Percentiles rank a stretch among this genome's conserved stretches.
phyloP scores from a whole-genome alignment of 768 basidiomycete species.

The Tylopilus sp. region DNA sequence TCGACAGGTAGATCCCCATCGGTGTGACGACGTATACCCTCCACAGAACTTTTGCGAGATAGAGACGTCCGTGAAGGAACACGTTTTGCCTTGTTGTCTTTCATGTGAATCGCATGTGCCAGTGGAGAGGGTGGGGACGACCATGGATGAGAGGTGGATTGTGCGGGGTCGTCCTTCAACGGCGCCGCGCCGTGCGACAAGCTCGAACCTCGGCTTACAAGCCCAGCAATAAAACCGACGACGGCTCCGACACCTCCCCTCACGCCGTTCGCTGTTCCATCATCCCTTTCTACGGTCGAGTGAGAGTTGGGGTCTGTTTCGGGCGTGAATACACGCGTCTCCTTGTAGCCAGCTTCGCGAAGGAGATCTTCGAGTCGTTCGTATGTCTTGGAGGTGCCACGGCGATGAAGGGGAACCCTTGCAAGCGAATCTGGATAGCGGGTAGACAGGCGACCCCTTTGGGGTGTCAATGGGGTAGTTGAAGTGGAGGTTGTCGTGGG shows the following conservation, averaged over 20 bases:
- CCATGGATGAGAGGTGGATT: conserved; percentile 10
- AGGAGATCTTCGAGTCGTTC: conserved; percentile 85
- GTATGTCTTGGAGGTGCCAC: conserved; percentile 78
- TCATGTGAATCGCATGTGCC: conserved; percentile 11
- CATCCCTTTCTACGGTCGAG: conserved; percentile 22
- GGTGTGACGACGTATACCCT: conserved; percentile 15
- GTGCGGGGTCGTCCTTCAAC: conserved; percentile 3
- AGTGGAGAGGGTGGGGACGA: conserved; percentile 28
- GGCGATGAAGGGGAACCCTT: conserved; percentile 70
- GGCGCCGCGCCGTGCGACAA: conserved; percentile 17
- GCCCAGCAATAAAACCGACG: conserved; percentile 62
- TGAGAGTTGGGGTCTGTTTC: conserved; percentile 56
- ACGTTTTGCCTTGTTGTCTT: conserved; percentile 7
- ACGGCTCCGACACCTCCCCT: conserved; percentile 49
- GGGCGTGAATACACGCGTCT: conserved; percentile 86
- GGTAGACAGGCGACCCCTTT: conserved; percentile 36
- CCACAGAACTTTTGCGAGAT: conserved; percentile 19
- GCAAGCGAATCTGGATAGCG: conserved; percentile 60
- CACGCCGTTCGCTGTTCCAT: conserved; percentile 36
- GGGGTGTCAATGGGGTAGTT: conserved; percentile 40
- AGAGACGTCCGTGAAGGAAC: conserved; percentile 17
- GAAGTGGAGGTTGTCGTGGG: conserved; percentile 10
- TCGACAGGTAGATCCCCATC: conserved; percentile 13
- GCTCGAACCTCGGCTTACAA: conserved; percentile 39
- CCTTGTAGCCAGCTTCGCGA: conserved; percentile 87